Evolutionary conservation across 148 eudicot species (phyloP).

Genomic region (Amaranthus hypochondriacus): DNA sequence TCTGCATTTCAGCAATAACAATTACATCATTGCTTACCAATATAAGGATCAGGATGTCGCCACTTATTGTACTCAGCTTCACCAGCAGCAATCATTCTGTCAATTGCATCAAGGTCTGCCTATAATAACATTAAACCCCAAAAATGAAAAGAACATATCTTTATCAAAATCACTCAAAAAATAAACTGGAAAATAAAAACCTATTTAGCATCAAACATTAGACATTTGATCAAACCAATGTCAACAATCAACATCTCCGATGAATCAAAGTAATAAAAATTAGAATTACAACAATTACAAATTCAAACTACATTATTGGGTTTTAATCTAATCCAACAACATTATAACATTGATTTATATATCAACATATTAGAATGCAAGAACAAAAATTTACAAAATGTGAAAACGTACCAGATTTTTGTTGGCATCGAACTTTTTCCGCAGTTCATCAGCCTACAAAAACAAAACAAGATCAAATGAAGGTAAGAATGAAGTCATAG

Average conservation of each 20-base stretch:
- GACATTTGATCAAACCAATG: not conserved
- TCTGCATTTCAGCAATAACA: not conserved
- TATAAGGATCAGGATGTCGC: conserved; percentile 96
- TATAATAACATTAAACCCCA: conserved; percentile 21
- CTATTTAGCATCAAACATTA: not conserved
- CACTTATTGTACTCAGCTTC: conserved; percentile 76
- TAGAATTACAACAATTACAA: not conserved
- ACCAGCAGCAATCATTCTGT: conserved; percentile 72
- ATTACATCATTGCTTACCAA: conserved; percentile 46
- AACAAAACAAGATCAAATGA: conserved; percentile 12
- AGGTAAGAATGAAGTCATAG: not conserved
- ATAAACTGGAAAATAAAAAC: not conserved
- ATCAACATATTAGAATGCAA: too few species aligned
- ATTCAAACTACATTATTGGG: not conserved
- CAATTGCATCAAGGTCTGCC: conserved; percentile 84
- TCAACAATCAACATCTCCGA: not conserved
- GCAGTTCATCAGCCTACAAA: conserved; percentile 73
- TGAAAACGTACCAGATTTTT: conserved; percentile 51
- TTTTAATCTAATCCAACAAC: not conserved
- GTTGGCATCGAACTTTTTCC: conserved; percentile 80
- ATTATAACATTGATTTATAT: not conserved
- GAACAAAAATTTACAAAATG: not conserved
- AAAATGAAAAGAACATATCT: not conserved
- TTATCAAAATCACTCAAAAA: not conserved
- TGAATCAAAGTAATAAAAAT: not conserved